Percentiles rank a stretch among this genome's conserved stretches.
phyloP scores from a whole-genome alignment of 768 basidiomycete species.

The Gelatoporia subvermispora region DNA sequence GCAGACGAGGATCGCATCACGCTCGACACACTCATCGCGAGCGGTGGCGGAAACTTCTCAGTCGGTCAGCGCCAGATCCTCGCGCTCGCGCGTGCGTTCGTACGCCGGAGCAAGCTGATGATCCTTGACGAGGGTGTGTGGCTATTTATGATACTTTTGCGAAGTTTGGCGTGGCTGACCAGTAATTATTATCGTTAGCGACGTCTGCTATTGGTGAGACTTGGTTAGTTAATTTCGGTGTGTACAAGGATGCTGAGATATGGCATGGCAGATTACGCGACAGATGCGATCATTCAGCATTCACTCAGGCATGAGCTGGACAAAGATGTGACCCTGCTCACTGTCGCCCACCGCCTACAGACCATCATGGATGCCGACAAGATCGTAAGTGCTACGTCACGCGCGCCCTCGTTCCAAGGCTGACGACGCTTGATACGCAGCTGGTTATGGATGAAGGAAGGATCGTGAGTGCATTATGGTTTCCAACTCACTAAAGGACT shows the following conservation, averaged over 20 bases:
- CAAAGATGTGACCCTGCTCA: constrained; percentile 45
- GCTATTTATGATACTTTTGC: neutral
- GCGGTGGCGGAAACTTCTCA: no score
- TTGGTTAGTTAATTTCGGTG: neutral
- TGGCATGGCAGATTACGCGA: constrained; percentile 42
- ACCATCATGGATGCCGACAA: constrained; percentile 62
- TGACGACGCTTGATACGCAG: constrained; percentile 14
- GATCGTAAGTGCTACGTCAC: constrained; percentile 54
- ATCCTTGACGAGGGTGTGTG: constrained; percentile 50
- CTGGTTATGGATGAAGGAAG: constrained; percentile 40
- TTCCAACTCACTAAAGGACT: neutral
- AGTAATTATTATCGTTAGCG: constrained; percentile 22
- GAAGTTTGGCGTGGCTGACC: neutral
- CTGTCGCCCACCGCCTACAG: constrained; percentile 55
- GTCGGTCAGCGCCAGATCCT: constrained; percentile 55
- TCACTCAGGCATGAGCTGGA: constrained; percentile 45
- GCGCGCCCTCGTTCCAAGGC: neutral
- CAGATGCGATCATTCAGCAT: constrained; percentile 52
- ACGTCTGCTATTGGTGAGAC: constrained; percentile 40
- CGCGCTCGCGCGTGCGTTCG: constrained; percentile 54
- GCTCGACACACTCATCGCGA: no score
- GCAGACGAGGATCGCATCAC: constrained; percentile 33
- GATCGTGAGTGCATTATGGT: constrained; percentile 22
- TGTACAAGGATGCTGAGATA: neutral
- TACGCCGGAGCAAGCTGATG: constrained; percentile 49